phyloP scores from a whole-genome alignment of 2,329 filamentous ascomycete genomes.

The Parastagonospora avenae region DNA sequence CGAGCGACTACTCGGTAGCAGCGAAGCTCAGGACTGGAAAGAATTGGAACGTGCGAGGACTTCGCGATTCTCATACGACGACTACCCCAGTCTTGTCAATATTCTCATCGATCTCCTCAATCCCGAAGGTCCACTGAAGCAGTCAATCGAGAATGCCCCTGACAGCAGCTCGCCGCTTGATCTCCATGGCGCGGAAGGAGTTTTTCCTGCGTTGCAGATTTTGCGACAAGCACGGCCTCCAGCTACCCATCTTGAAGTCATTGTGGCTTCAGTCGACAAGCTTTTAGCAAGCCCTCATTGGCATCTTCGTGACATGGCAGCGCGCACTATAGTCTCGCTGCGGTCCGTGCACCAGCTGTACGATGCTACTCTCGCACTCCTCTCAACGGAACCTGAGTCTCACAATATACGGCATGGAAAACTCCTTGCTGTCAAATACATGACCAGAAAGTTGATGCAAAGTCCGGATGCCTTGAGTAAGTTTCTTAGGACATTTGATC shows the following conservation, averaged over 20 bases:
- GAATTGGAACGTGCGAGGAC: conserved; percentile 47
- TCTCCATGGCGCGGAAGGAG: conserved; percentile 62
- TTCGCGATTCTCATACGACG: conserved; percentile 70
- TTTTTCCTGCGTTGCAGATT: conserved; percentile 84
- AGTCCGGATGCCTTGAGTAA: conserved; percentile 14
- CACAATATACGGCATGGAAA: conserved; percentile 40
- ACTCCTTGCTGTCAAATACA: conserved; percentile 39
- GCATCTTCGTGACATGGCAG: conserved; percentile 82
- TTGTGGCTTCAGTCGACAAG: conserved; percentile 63
- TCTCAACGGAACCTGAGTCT: conserved; percentile 14
- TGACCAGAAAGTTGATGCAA: conserved; percentile 30
- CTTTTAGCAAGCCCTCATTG: conserved; percentile 74
- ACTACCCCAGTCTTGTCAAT: conserved; percentile 68
- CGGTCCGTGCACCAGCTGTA: conserved; percentile 28
- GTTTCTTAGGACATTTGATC: not conserved
- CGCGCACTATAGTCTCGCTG: conserved; percentile 64
- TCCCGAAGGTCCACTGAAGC: conserved; percentile 31
- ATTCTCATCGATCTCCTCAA: conserved; percentile 68
- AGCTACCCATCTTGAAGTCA: conserved; percentile 57
- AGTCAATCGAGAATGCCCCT: conserved; percentile 25
- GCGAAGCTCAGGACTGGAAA: conserved; percentile 66
- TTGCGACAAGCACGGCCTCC: conserved; percentile 74
- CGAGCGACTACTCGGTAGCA: conserved; percentile 76
- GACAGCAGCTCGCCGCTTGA: conserved; percentile 36
- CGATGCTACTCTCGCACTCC: conserved; percentile 22